Evolutionary conservation across 169 alveolate species (phyloP), one percentile per base, ranked within the genome.

Genomic region (Plasmodium vivax): DNA sequence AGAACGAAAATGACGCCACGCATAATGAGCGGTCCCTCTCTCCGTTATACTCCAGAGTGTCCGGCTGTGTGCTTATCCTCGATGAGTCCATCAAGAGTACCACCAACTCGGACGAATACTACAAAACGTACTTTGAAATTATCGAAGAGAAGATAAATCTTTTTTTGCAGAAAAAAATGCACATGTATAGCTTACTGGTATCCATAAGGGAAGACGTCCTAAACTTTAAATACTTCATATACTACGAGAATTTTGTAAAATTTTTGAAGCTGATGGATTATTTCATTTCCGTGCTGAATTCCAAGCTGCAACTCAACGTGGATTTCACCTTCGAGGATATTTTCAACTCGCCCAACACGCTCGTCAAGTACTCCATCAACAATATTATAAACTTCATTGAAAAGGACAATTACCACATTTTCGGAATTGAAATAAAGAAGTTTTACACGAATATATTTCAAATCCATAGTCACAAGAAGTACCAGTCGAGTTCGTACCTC

Each of bases 181-280:
- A 45, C 23, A 32, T 92, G 72, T 92, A 82, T n/a, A 92, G 58
- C 16, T 41, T 92, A n/a, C 23, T 92, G 7, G 62, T 92, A 79
- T 82, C 92, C 8, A 68, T 92, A 82, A 92, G 81, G 83, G 83
- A 92, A 92, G 95, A 92, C 58, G 73, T 92, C 74, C 68, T 74
- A 82, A 81, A 82, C 71, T 92, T 92, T 92, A 75, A 92, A 82
- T 82, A 92, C 75, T 30, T 92, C 3, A 82, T 92, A 54, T 81
- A 82, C 83, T 92, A 82, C 27, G 79, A 92, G 32, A 92, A 83
- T 72, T 82, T 82, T 58, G 41, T 54, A 56, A 41, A 73, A 34
- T 92, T 92, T 82, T 34, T 83, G n/a, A 82, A 83, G 51, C n/a
- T 92, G 41, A 92, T 92, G 92, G 95, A 92, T 82, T 32, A 27